Conservation (phyloP, 306 rosid genomes). For the Cyamopsis tetragonoloba region DNA sequence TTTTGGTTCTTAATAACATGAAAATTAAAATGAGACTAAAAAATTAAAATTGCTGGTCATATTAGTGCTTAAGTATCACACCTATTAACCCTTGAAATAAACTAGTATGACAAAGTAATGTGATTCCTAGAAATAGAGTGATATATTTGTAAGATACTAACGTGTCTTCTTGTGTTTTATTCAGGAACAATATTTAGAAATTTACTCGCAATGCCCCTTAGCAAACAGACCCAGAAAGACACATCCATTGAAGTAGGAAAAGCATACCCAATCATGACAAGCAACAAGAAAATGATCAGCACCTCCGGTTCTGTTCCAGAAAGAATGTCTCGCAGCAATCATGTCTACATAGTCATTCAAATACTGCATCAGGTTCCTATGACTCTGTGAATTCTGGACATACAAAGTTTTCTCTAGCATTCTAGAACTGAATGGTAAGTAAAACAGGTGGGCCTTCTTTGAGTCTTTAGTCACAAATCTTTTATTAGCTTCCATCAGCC, state of each 20-base stretch:
- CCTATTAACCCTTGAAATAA: no score
- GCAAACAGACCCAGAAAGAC: neutral
- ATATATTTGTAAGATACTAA: no score
- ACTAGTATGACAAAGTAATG: no score
- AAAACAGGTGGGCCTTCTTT: slow-evolving; percentile 75
- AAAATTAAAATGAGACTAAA: no score
- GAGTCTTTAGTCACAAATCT: slow-evolving; percentile 60
- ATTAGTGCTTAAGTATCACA: no score
- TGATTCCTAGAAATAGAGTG: no score
- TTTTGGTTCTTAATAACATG: no score
- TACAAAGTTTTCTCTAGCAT: slow-evolving; percentile 68
- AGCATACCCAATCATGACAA: slow-evolving; percentile 93
- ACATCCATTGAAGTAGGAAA: slow-evolving; percentile 20
- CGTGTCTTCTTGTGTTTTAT: no score
- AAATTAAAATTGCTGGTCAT: no score
- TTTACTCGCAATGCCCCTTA: no score
- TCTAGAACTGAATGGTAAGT: slow-evolving; percentile 93
- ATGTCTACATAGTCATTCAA: slow-evolving; percentile 59
- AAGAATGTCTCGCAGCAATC: slow-evolving; percentile 52
- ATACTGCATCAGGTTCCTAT: slow-evolving; percentile 44
- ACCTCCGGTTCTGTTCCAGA: slow-evolving; percentile 92
- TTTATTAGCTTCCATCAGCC: slow-evolving; percentile 52
- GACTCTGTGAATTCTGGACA: slow-evolving; percentile 55
- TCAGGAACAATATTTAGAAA: no score
- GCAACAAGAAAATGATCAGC: slow-evolving; percentile 97